These are phyloP conservation scores for Fragaria ananassa DNA, from an alignment of 306 rosid genomes.

Conservation along the genomic window DNA sequence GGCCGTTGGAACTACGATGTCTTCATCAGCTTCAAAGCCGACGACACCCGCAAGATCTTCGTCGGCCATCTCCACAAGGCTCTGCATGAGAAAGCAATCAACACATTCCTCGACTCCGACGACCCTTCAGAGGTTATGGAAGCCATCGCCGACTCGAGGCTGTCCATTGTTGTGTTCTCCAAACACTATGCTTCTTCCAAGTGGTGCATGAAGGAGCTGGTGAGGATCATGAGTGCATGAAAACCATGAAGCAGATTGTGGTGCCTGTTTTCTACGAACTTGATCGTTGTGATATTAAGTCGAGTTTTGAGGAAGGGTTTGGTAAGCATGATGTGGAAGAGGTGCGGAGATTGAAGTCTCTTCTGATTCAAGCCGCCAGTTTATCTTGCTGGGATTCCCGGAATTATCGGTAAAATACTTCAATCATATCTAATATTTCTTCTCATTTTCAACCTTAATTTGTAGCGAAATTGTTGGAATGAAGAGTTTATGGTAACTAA, in stretches of 20 bases:
- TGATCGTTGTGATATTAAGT: background rate
- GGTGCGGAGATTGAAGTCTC: background rate
- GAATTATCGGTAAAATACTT: background rate
- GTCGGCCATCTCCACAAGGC: background rate
- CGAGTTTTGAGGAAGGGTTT: background rate
- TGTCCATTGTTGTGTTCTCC: background rate
- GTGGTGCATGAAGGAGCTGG: conserved; percentile 17
- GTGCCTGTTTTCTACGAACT: conserved; percentile 8
- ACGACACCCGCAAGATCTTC: background rate
- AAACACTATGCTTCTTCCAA: background rate
- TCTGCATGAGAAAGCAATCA: background rate
- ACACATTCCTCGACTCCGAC: background rate
- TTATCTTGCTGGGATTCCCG: background rate
- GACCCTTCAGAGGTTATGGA: background rate
- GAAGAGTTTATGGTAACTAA: background rate
- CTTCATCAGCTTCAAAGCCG: background rate
- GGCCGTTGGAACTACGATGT: background rate
- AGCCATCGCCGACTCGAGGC: background rate
- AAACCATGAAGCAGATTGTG: background rate
- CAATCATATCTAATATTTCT: background rate
- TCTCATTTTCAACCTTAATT: background rate
- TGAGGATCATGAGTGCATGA: background rate
- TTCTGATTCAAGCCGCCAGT: background rate
- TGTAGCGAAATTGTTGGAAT: background rate
- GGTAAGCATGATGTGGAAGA: background rate